These are phyloP conservation scores for Linum tenue DNA, from an alignment of 345 rosid genomes.

Conservation along the genomic window DNA sequence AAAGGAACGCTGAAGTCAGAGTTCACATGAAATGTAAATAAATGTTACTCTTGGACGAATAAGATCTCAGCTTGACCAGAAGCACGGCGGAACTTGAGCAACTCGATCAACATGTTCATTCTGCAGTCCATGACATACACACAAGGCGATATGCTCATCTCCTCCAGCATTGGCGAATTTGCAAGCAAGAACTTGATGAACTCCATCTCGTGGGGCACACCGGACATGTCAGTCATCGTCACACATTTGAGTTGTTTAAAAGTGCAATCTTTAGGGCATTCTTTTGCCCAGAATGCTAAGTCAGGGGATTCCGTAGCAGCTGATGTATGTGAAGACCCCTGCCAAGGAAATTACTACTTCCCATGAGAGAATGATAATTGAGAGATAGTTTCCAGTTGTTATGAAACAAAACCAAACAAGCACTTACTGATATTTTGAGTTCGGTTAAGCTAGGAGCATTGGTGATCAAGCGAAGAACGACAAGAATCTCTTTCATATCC, in stretches of 20 bases:
- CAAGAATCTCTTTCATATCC: constrained; percentile 67
- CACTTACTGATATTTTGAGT: constrained; percentile 69
- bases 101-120: constrained; percentile 58
- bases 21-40: constrained; percentile 1
- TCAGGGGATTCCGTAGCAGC: constrained; percentile 44
- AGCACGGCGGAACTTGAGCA: constrained; percentile 63
- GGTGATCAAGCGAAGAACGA: constrained; percentile 70
- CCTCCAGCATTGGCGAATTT: constrained; percentile 56
- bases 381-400: not conserved
- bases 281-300: constrained; percentile 48
- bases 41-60: constrained; percentile 45
- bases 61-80: constrained; percentile 61
- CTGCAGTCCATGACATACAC: constrained; percentile 39
- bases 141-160: constrained; percentile 47
- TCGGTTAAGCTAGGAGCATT: constrained; percentile 75
- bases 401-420: constrained; percentile 1
- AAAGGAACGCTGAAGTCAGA: not conserved
- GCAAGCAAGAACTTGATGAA: constrained; percentile 65
- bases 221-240: constrained; percentile 65
- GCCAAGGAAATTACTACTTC: not conserved
- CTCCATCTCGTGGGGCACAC: constrained; percentile 71
- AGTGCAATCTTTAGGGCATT: constrained; percentile 41
- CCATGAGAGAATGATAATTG: not conserved
- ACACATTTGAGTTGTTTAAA: constrained; percentile 45
- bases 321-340: constrained; percentile 58